Evolutionary conservation across 1,139 yeast species (phyloP).

Genomic region (Taphrina communis): DNA sequence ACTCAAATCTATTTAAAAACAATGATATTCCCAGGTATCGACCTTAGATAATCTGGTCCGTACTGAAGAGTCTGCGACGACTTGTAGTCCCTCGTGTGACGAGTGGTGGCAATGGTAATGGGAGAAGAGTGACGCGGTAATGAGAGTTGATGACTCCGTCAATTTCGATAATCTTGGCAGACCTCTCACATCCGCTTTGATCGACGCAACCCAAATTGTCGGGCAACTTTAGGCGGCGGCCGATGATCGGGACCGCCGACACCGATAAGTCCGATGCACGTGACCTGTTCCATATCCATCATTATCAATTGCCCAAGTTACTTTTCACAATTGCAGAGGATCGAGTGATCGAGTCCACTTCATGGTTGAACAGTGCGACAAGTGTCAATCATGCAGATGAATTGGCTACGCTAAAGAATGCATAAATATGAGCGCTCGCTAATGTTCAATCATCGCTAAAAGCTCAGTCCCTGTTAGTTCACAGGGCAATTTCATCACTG

Average conservation of each 20-base stretch:
- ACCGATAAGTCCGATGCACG: not conserved
- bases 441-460: constrained; percentile 1
- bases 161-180: no score
- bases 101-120: no score
- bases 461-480: not conserved
- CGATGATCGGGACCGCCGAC: not conserved
- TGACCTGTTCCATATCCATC: not conserved
- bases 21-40: no score
- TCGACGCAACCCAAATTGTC: not conserved
- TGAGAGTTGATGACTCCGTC: no score
- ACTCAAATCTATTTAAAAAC: no score
- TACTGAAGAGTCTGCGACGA: no score
- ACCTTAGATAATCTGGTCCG: no score
- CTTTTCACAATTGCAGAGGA: no score
- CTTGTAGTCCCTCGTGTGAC: no score
- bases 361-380: not conserved
- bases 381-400: not conserved
- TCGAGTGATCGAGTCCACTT: not conserved
- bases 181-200: not conserved
- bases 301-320: no score
- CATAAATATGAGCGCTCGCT: constrained; percentile 5
- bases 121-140: no score
- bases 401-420: constrained; percentile 7
- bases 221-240: constrained; percentile 6
- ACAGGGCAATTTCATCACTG: constrained; percentile 7